phyloP scores from a whole-genome alignment of 139 green algal species.

The Pleodorina starrii region DNA sequence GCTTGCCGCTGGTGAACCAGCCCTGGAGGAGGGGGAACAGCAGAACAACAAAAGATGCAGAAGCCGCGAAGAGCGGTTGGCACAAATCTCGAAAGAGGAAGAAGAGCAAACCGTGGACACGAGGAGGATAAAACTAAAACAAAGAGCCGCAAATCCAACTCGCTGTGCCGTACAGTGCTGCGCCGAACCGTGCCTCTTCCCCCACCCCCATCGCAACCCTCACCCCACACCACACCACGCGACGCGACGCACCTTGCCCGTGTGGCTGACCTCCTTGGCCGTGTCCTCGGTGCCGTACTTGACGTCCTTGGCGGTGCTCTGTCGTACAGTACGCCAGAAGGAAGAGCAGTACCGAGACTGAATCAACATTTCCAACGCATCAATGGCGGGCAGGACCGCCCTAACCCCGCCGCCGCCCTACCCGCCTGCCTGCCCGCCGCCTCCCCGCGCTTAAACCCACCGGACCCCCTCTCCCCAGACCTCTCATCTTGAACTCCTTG shows the following conservation, averaged over 20 bases:
- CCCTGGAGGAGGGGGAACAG: not conserved
- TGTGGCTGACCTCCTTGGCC: slow-evolving; percentile 25
- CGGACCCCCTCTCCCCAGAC: not conserved
- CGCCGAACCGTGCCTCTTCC: too few species aligned
- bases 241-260: slow-evolving; percentile 19
- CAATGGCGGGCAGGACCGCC: not conserved
- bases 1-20: slow-evolving; percentile 34
- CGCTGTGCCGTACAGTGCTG: too few species aligned
- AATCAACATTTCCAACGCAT: not conserved
- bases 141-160: too few species aligned
- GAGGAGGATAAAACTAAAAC: too few species aligned
- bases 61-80: too few species aligned
- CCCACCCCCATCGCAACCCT: too few species aligned
- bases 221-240: too few species aligned
- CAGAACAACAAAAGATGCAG: too few species aligned
- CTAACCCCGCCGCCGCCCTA: not conserved
- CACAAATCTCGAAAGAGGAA: too few species aligned
- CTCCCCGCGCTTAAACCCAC: not conserved
- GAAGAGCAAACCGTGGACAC: too few species aligned
- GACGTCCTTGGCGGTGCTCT: slow-evolving; percentile 36
- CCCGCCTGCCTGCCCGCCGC: not conserved
- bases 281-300: slow-evolving; percentile 44
- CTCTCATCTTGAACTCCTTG: not conserved
- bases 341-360: too few species aligned
- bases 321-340: not conserved